Evolutionary conservation across 345 rosid species (phyloP), one percentile per base, ranked within the genome.

Genomic region (Citrus mangshanensis): DNA sequence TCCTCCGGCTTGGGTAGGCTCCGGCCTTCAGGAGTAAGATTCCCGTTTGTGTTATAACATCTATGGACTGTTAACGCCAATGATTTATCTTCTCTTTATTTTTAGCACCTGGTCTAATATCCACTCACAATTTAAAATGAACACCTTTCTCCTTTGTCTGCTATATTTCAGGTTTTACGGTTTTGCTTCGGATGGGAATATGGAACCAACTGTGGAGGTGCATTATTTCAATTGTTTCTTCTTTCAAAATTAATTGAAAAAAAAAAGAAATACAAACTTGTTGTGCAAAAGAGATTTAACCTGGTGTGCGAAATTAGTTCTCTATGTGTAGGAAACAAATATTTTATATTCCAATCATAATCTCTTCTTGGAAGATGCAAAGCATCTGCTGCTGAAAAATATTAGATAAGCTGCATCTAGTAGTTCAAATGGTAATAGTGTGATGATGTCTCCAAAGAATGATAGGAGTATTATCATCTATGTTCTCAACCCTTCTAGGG

Each of bases 201-300:
- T 91, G 97, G 96, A 95, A 78, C 98, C 98, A 73, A 90, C 94
- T 76, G 77, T 93, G 49, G 99, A 95, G 98, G 98, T 92, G 70
- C 27, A 71, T n/a, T 54, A 30, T 60, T 83, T 51, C 30, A 32
- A 75, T 79, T 35, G 16, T 51, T 35, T 35, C 70, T 25, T 68
- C 79, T 19, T 27, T 66, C 9, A 2, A 64, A 69, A 75, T 49
- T 63, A 62, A 63, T 35, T 34, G 58, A 25, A 28, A 49, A 34
- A 37, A 34, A 61, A 71, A 30, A 54, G 18, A 55, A 75, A 67
- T 42, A 28, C 16, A 21, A 61, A 30, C 9, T 59, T 58, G 10
- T 60, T 58, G 55, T 40, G 21, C 34, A 35, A 28, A 34, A 30
- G 12, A 30, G 40, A 32, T 72, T 10, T 28, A 58, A 27, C n/a